Evolutionary conservation across 805 yeast genomes (phyloP).

Genomic region (Saccharomycopsis olivae): DNA sequence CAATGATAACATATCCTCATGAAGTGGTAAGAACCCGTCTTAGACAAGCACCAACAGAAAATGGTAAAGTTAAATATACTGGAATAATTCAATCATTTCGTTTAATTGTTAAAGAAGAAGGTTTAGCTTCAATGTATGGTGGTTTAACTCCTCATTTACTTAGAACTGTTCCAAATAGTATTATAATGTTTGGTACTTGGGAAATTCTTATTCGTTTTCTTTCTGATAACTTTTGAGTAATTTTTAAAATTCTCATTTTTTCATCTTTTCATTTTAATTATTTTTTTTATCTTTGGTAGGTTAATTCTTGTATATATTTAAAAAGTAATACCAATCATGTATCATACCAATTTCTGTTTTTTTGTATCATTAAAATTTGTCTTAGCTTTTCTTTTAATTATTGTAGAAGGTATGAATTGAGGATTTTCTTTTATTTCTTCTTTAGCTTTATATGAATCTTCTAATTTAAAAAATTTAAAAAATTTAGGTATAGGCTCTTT

Average conservation of each 20-base stretch:
- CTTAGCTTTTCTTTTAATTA: too few species aligned
- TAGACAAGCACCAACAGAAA: slow-evolving; percentile 77
- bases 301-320: too few species aligned
- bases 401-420: too few species aligned
- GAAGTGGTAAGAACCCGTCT: slow-evolving; percentile 93
- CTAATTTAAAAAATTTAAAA: slow-evolving; percentile 11
- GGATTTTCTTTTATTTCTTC: too few species aligned
- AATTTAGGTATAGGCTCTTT: slow-evolving; percentile 15
- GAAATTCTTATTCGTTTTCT: slow-evolving; percentile 64
- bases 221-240: slow-evolving; percentile 22
- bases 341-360: too few species aligned
- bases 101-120: slow-evolving; percentile 84
- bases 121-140: slow-evolving; percentile 87
- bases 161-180: slow-evolving; percentile 95
- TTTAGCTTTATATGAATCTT: too few species aligned
- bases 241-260: not conserved
- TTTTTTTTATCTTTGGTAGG: too few species aligned
- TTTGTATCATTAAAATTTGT: too few species aligned
- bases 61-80: slow-evolving; percentile 77
- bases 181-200: slow-evolving; percentile 99
- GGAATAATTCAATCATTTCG: slow-evolving; percentile 84
- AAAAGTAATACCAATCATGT: too few species aligned
- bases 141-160: slow-evolving; percentile 95
- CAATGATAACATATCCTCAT: slow-evolving; percentile 90
- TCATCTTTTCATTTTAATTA: not conserved